Evolutionary conservation across 768 basidiomycete species (phyloP).

Genomic region (Trametes gibbosa): DNA sequence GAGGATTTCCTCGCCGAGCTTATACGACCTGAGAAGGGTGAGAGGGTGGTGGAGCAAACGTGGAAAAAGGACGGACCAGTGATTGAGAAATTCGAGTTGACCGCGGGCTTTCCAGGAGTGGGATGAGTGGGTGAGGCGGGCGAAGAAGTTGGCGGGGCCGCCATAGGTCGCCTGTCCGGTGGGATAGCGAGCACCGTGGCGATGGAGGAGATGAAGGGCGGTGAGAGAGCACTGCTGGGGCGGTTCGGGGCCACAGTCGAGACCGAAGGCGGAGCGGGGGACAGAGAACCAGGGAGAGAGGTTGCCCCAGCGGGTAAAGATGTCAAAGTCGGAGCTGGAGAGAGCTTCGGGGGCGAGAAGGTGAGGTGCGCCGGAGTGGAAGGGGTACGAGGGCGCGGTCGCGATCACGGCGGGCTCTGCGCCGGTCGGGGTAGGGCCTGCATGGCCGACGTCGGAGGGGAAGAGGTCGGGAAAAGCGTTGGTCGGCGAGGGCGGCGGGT

Average conservation of each 20-base stretch:
- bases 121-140: constrained; percentile 51
- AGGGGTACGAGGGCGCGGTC: constrained; percentile 73
- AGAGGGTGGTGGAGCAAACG: background rate
- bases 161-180: constrained; percentile 63
- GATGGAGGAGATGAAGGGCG: constrained; percentile 75
- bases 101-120: constrained; percentile 64
- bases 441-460: constrained; percentile 73
- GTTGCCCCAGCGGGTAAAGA: constrained; percentile 82
- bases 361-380: constrained; percentile 66
- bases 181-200: constrained; percentile 75
- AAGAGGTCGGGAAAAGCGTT: constrained; percentile 72
- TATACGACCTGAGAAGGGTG: constrained; percentile 64
- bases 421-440: constrained; percentile 76
- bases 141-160: constrained; percentile 56
- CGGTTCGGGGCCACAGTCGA: constrained; percentile 66
- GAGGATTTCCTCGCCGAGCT: constrained; percentile 83
- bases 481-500: constrained; percentile 71
- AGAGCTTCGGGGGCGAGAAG: constrained; percentile 45
- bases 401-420: constrained; percentile 70
- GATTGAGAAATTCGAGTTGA: constrained; percentile 71
- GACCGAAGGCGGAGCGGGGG: constrained; percentile 58
- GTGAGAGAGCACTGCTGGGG: constrained; percentile 70
- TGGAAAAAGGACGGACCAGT: constrained; percentile 52
- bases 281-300: constrained; percentile 86
- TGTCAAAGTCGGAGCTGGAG: constrained; percentile 44